Conservation (phyloP, 2,329 filamentous ascomycete genomes). For the Cercospora zeae-maydis region DNA sequence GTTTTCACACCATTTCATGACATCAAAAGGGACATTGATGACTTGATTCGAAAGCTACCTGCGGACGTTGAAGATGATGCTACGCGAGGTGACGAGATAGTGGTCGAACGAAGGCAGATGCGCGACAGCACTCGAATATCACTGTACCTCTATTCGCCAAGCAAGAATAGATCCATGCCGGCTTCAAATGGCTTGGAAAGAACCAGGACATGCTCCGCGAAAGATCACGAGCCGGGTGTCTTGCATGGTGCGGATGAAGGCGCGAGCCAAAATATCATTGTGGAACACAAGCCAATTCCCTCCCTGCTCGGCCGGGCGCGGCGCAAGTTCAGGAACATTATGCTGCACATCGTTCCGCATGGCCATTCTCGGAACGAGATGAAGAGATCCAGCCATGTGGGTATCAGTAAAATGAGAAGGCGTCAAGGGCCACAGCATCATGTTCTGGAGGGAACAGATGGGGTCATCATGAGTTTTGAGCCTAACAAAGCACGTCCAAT, state of each 20-base stretch:
- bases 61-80: not conserved
- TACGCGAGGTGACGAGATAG: not conserved
- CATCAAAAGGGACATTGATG: constrained; percentile 7
- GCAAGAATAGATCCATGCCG: not conserved
- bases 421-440: not conserved
- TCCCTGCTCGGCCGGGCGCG: not conserved
- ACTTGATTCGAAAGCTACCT: not conserved
- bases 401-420: not conserved
- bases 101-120: not conserved
- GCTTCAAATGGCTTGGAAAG: not conserved
- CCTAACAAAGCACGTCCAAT: not conserved
- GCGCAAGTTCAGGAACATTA: not conserved
- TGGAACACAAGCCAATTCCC: not conserved
- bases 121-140: not conserved
- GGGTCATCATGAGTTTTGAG: not conserved
- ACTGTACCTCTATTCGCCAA: constrained; percentile 6
- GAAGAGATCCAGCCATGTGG: not conserved
- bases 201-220: not conserved
- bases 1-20: constrained; percentile 8
- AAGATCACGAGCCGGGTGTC: not conserved
- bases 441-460: not conserved
- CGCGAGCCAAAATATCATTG: not conserved
- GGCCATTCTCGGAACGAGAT: not conserved
- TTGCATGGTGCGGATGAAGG: not conserved
- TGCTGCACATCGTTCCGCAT: not conserved